Evolutionary conservation across 371 early-diverging fungal species (phyloP), one percentile per base, ranked within the genome.

Genomic region (Lichtheimia hyalospora): DNA sequence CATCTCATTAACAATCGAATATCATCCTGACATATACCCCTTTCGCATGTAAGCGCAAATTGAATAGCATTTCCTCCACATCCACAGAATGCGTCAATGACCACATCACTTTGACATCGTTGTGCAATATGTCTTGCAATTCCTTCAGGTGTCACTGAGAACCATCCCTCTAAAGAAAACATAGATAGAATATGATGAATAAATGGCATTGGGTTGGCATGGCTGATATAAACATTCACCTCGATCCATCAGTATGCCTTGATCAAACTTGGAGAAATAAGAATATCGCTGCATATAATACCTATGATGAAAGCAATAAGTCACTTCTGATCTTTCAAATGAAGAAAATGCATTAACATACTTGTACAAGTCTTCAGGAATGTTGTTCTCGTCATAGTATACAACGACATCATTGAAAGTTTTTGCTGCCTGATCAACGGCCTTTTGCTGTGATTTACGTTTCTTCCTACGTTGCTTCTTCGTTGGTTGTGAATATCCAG

Each of bases 51-150:
- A 52, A 84, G 67, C 1, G 97, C 97, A 82, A 97, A 96, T 73
- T 97, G 96, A 55, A 98, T 97, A 7, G 96, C 66, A 69, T 98
- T 97, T 3, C 98, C 98, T 20, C 98, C 98, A 15, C 90, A 93
- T 0, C 98, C 98, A 70, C 96, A 95, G 66, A 94, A 97, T 2
- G 93, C 96, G 63, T 97, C 97, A 52, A 98, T 82, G 13, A 97
- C 82, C 23, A 89, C 69, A 58, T 87, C 79, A 25, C 86, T 75
- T 14, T 78, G 70, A 57, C 87, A 90, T 43, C 96, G 84, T 49
- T 78, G 60, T 0, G 97, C 96, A 18, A 93, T 89, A 66, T 96
- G 91, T 13, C 67, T 57, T 3, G 97, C 96, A 49, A 98, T 89
- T 46, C 75, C 70, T 61, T 98, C 98, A 0, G 97, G 97, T 0